phyloP scores from a whole-genome alignment of 768 basidiomycete genomes.

The Russula compacta region DNA sequence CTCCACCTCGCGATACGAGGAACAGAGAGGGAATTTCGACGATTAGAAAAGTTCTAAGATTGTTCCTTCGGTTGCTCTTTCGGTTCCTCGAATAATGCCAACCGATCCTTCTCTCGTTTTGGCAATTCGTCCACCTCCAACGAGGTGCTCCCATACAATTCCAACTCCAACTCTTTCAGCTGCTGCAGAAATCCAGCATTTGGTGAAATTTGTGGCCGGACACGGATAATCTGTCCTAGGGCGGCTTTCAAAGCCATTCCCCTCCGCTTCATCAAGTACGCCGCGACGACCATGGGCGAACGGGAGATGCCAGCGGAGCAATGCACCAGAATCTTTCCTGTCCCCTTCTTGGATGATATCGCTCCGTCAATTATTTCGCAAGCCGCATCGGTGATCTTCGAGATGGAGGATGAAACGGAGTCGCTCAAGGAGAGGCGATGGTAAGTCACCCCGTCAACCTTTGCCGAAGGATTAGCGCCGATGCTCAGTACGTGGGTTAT shows the following conservation, averaged over 20 bases:
- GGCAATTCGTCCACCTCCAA: conserved; percentile 32
- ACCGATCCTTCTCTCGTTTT: conserved; percentile 26
- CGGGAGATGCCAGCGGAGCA: conserved; percentile 39
- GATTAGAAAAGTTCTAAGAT: too few species aligned
- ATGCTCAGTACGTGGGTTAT: conserved; percentile 31
- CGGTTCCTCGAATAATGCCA: not conserved
- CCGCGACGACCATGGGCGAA: conserved; percentile 35
- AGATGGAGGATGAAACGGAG: conserved; percentile 26
- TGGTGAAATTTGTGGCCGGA: conserved; percentile 32
- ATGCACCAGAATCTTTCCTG: conserved; percentile 34
- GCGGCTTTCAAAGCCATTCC: conserved; percentile 33
- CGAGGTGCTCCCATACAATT: conserved; percentile 24
- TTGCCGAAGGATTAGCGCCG: conserved; percentile 22
- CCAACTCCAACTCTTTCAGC: conserved; percentile 28
- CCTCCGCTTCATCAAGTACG: conserved; percentile 33
- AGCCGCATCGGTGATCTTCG: conserved; percentile 24
- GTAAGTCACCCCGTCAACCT: conserved; percentile 29
- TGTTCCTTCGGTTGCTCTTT: too few species aligned
- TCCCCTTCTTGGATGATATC: conserved; percentile 7
- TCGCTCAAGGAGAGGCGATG: conserved; percentile 34
- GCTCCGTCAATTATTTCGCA: conserved; percentile 25
- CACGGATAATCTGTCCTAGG: conserved; percentile 28
- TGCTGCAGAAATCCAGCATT: conserved; percentile 38
- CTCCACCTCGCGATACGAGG: too few species aligned
- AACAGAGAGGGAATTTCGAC: too few species aligned